Evolutionary conservation across 78 protist genomes (phyloP).

Genomic region (Speleostelium caveatum): DNA sequence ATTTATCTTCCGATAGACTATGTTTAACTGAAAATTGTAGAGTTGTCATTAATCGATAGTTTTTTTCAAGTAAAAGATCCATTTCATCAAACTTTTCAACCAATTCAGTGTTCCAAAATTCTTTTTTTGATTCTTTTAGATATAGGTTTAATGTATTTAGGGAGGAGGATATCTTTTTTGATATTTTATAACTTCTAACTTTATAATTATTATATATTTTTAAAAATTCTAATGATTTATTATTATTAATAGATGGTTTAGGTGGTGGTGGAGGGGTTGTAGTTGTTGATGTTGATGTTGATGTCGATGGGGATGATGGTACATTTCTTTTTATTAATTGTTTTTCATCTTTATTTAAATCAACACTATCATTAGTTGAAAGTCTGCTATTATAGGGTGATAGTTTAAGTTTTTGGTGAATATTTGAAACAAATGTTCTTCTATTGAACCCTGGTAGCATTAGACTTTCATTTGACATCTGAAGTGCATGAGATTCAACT

Average conservation of each 20-base stretch:
- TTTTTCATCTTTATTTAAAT: no score
- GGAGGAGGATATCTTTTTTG: neutral
- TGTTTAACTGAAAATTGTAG: slow-evolving; percentile 15
- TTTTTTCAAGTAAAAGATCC: neutral
- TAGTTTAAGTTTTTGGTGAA: neutral
- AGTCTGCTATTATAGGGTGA: no score
- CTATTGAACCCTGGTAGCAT: neutral
- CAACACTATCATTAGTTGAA: no score
- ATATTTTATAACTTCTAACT: neutral
- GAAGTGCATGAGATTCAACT: neutral
- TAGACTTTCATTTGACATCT: neutral
- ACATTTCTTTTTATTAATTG: no score
- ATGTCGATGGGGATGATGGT: neutral
- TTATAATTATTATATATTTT: neutral
- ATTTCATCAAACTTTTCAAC: neutral
- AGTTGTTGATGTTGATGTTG: neutral
- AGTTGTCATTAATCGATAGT: slow-evolving; percentile 4
- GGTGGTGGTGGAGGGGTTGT: neutral
- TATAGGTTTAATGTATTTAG: slow-evolving; percentile 32
- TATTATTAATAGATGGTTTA: neutral
- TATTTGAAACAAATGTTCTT: no score
- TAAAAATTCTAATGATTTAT: neutral
- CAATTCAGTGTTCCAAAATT: slow-evolving; percentile 20
- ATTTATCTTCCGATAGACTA: neutral
- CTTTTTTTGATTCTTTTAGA: slow-evolving; percentile 12